A percentile compares a stretch with the other conserved stretches of the same genome.
These are phyloP conservation scores for Kurtzmaniella quercitrusa DNA, from an alignment of 1,139 yeast genomes.

Conservation along the genomic window DNA sequence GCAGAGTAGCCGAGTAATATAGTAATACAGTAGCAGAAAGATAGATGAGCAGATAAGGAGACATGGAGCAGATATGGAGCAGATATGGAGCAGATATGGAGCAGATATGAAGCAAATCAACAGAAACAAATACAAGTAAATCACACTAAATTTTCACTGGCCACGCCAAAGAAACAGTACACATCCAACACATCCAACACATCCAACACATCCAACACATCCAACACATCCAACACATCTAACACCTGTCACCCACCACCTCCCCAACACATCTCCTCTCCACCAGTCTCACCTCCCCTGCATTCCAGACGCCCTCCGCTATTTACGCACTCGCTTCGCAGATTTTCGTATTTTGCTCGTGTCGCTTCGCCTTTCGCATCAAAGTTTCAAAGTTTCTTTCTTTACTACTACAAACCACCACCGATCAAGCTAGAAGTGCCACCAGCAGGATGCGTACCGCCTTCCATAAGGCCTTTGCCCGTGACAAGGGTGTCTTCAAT, in stretches of 20 bases:
- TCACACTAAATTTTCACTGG: too few relatives aligned
- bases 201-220: neutral
- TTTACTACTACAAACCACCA: neutral
- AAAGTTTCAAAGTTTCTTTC: neutral
- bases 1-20: too few relatives aligned
- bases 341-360: neutral
- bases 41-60: too few relatives aligned
- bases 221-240: neutral
- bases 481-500: slow-evolving; percentile 34
- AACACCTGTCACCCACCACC: neutral
- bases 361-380: neutral
- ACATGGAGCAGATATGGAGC: too few relatives aligned
- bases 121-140: neutral
- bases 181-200: neutral
- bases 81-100: too few relatives aligned
- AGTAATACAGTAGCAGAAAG: too few relatives aligned
- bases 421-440: neutral
- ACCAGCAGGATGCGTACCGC: slow-evolving; percentile 13
- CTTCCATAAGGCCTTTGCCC: slow-evolving; percentile 27
- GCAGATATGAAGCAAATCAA: too few relatives aligned
- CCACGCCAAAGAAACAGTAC: too few relatives aligned
- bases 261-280: neutral
- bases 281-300: neutral
- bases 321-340: neutral
- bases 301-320: neutral